Evolutionary conservation across 164 flowering plant species (phyloP), one percentile per base, ranked within the genome.

Genomic region (Nelumbo lutea): DNA sequence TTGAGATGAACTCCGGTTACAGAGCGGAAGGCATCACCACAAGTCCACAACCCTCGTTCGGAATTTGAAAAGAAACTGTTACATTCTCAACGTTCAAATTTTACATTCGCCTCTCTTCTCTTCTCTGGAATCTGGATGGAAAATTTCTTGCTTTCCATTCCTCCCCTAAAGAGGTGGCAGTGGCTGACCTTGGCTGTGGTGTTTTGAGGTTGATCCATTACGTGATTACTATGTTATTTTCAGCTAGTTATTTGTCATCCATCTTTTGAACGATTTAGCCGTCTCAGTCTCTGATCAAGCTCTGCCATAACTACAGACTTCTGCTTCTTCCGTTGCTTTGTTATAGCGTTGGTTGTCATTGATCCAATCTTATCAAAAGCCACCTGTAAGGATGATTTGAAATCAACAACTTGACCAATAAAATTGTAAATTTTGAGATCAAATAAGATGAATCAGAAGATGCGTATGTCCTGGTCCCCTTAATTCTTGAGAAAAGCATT

Each of bases 261-360:
- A 63, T 48, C 58, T 73, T 83, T 13, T 80, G 38, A 1, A 89
- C 27, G 85, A 75, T 85, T 90, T 70, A 95, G 77, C 66, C 94
- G 81, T 76, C 85, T 86, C 56, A 87, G 61, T 80, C 97, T 86
- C 70, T 92, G 85, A 75, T 88, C 99, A 59, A 95, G 96, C 81
- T 90, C 97, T 61, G 91, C 91, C 96, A 90, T 87, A 2, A 95
- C 99, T 44, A 91, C 96, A 6, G 99, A 91, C 77, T 95, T 97
- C 71, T 95, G 97, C 77, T 90, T 92, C 64, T 90, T 95, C 86
- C 99, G 83, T 73, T 95, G 93, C 82, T 92, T 95, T 50, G 98
- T 88, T 75, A 95, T 85, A 1, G 88, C 85, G 76, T 83, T 87
- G 10, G 93, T 85, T 44, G 94, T 90, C 93, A 95, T 83, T 0